Base-by-base conservation (phyloP, 345 rosid species). In the Capsella bursapastoris region DNA sequence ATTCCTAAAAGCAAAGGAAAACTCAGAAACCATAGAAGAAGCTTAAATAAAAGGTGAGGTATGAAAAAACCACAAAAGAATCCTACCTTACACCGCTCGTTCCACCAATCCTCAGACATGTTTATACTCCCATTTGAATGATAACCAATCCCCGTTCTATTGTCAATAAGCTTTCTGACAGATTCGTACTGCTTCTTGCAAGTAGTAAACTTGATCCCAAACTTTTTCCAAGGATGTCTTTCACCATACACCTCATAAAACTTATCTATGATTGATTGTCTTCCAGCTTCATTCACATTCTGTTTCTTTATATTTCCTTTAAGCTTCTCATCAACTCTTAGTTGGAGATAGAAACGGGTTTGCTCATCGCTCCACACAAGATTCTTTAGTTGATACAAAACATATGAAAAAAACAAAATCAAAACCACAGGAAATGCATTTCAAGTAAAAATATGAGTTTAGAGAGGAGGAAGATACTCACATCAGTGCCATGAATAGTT, bases 321-420 rank as follows among this genome's bases (percentile, higher is more conserved):
- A 1, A 40, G 11, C 6, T 40, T 61, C 16, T 61, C 49, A 3
- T 40, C 18, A 61, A 60, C 6, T 38, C 16, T 5, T 22, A 60
- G 48, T 60, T 60, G 32, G 40, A 60, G 65, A 11, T 5, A 60
- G 0, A 60, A 12, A 5, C 48, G 32, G 3, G 28, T 57, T 57
- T 57, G 63, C 13, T 57, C 63, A 16, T 57, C 63, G 35, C 13
- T 57, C 14, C 44, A 57, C 2, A 14, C 28, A 34, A 57, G 43
- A 57, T 15, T 57, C 44, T 57, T 53, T 22, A 28, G 16, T 12
- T 52, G n/a, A 37, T 37, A 37, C 41, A 37, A 25, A 25, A 52
- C 7, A 27, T 27, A 11, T 0, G 5, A 11, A 10, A 11, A 10
- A 53, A 27, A 0, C 7, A 51, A 25, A 51, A 25, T 25, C 57